These are phyloP conservation scores for Penicillium sp. DNA, from an alignment of 2,329 filamentous ascomycete species.

Conservation along the genomic window DNA sequence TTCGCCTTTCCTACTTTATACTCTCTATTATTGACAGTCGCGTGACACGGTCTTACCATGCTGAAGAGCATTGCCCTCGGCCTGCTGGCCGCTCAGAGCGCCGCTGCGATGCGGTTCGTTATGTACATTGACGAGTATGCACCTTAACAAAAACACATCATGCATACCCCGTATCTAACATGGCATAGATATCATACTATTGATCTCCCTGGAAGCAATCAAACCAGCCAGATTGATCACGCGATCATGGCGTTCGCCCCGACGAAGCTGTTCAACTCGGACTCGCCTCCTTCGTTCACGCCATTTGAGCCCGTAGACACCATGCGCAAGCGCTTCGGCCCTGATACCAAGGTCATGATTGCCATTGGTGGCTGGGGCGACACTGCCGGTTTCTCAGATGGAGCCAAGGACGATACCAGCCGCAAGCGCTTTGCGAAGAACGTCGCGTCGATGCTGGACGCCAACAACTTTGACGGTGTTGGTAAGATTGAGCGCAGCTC, in stretches of 20 bases:
- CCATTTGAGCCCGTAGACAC: constrained; percentile 58
- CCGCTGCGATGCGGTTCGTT: constrained; percentile 35
- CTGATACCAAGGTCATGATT: constrained; percentile 65
- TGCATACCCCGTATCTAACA: constrained; percentile 2
- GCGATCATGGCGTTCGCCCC: constrained; percentile 60
- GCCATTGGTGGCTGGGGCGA: constrained; percentile 78
- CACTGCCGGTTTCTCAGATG: constrained; percentile 62
- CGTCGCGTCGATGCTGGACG: constrained; percentile 63
- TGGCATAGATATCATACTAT: constrained; percentile 44
- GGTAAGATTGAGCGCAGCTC: constrained; percentile 40
- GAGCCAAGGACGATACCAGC: constrained; percentile 54
- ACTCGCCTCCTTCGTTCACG: constrained; percentile 47
- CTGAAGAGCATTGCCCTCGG: constrained; percentile 30
- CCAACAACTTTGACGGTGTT: constrained; percentile 66
- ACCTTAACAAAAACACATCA: neutral
- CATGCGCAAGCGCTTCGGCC: constrained; percentile 56
- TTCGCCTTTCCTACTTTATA: neutral
- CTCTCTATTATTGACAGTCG: neutral
- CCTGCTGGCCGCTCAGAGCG: constrained; percentile 35
- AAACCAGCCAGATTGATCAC: constrained; percentile 53
- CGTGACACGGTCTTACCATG: constrained; percentile 20
- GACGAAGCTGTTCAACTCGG: constrained; percentile 53
- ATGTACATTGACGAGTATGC: constrained; percentile 55
- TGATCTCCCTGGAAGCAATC: constrained; percentile 35
- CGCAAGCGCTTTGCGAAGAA: constrained; percentile 65